Evolutionary conservation across 2,329 filamentous ascomycete species (phyloP).

Genomic region (Helotiales sp.): DNA sequence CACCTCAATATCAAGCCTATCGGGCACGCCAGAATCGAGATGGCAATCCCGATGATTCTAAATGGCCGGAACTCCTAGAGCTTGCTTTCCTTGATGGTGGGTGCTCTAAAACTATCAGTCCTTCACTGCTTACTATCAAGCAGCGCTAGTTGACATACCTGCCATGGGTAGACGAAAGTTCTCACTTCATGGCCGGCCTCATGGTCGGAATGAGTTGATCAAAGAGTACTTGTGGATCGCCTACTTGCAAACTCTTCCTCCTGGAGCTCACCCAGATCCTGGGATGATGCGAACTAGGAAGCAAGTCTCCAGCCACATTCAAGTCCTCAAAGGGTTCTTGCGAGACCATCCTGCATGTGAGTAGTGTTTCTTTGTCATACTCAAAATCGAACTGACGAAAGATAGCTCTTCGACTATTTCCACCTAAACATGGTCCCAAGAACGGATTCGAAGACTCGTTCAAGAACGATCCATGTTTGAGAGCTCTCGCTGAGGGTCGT

Average conservation of each 20-base stretch:
- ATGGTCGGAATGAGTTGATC: slow-evolving; percentile 70
- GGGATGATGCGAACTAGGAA: slow-evolving; percentile 51
- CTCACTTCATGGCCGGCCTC: slow-evolving; percentile 61
- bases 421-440: slow-evolving; percentile 51
- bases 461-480: slow-evolving; percentile 65
- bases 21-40: slow-evolving; percentile 65
- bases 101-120: slow-evolving; percentile 23
- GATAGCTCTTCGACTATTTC: slow-evolving; percentile 54
- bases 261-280: slow-evolving; percentile 47
- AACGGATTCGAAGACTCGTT: slow-evolving; percentile 58
- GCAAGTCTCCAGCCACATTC: slow-evolving; percentile 70
- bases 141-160: slow-evolving; percentile 65
- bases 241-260: slow-evolving; percentile 39
- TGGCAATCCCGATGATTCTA: slow-evolving; percentile 57
- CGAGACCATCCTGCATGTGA: slow-evolving; percentile 62
- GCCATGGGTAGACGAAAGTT: slow-evolving; percentile 68
- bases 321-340: slow-evolving; percentile 69
- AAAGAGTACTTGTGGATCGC: slow-evolving; percentile 65
- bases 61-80: slow-evolving; percentile 63
- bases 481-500: slow-evolving; percentile 53
- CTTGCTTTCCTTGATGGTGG: slow-evolving; percentile 67
- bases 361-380: slow-evolving; percentile 32
- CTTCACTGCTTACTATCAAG: slow-evolving; percentile 20
- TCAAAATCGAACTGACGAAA: slow-evolving; percentile 14
- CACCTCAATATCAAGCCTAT: slow-evolving; percentile 64